phyloP scores from a whole-genome alignment of 2,329 filamentous ascomycete genomes.

The Magnaporthiopsis poae region DNA sequence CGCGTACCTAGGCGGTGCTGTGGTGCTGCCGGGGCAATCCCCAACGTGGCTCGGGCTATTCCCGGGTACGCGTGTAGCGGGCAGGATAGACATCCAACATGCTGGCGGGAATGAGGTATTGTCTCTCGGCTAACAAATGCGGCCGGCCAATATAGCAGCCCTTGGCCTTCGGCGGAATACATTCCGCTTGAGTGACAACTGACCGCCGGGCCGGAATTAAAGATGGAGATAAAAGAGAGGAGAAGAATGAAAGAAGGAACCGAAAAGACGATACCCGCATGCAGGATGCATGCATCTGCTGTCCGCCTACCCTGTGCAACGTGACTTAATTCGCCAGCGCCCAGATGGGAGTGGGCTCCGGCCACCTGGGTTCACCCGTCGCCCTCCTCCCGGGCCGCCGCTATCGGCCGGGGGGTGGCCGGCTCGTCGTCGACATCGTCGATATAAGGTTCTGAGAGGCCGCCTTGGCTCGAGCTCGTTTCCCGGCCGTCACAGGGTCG shows the following conservation, averaged over 20 bases:
- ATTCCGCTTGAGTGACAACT: neutral
- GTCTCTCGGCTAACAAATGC: neutral
- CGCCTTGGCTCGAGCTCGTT: neutral
- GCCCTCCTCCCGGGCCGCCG: no score
- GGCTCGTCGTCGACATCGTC: neutral
- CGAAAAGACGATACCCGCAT: neutral
- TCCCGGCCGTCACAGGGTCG: neutral
- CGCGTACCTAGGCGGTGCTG: no score
- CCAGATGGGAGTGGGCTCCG: neutral
- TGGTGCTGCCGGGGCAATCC: no score
- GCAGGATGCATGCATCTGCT: neutral
- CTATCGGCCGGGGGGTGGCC: neutral
- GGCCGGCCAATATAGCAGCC: neutral
- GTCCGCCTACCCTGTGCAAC: neutral
- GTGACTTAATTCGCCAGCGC: neutral
- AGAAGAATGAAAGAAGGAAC: slow-evolving; percentile 12
- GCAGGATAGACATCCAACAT: neutral
- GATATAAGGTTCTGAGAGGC: neutral
- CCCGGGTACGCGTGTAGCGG: neutral
- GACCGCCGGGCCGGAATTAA: neutral
- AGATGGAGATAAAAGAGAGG: neutral
- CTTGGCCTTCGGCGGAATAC: neutral
- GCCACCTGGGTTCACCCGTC: neutral
- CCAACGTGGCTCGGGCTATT: no score
- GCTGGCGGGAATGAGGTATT: neutral